A percentile compares a stretch with the other conserved stretches of the same genome.
These are phyloP conservation scores for Umbelopsis vinacea DNA, from an alignment of 192 early-diverging fungal genomes.

Conservation along the genomic window DNA sequence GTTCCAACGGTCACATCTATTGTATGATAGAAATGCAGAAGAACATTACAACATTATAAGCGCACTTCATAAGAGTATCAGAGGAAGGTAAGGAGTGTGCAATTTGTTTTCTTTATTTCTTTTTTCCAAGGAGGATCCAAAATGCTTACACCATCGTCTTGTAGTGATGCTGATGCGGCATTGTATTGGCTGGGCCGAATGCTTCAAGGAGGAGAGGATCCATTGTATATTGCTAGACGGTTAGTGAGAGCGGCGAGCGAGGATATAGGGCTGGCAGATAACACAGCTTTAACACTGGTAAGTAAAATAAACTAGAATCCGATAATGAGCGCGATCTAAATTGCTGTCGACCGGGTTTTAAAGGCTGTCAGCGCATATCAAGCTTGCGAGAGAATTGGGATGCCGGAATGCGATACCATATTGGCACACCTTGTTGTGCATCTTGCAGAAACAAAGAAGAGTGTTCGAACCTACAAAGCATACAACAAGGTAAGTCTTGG, in stretches of 20 bases:
- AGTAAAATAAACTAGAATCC: not conserved
- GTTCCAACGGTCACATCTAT: slow-evolving; percentile 79
- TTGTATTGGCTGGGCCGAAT: slow-evolving; percentile 93
- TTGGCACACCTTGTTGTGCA: slow-evolving; percentile 81
- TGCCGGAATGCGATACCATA: slow-evolving; percentile 91
- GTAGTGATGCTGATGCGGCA: slow-evolving; percentile 72
- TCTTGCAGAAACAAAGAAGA: slow-evolving; percentile 81
- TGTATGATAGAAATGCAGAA: slow-evolving; percentile 84
- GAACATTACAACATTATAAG: slow-evolving; percentile 92
- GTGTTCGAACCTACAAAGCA: slow-evolving; percentile 80
- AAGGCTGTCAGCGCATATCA: slow-evolving; percentile 78
- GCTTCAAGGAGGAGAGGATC: slow-evolving; percentile 90
- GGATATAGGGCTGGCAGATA: slow-evolving; percentile 89
- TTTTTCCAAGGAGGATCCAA: not conserved
- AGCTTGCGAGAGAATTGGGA: slow-evolving; percentile 85
- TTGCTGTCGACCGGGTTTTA: not conserved
- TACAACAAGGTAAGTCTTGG: slow-evolving; percentile 56
- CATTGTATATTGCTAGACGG: slow-evolving; percentile 80
- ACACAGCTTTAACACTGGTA: slow-evolving; percentile 71
- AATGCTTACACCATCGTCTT: not conserved
- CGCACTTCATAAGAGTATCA: slow-evolving; percentile 87
- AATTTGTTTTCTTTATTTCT: not conserved
- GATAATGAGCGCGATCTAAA: not conserved
- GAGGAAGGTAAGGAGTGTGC: slow-evolving; percentile 63
- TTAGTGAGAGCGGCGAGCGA: slow-evolving; percentile 84